Conservation (phyloP, 176 grass and related monocot species). For the Oryza punctata region DNA sequence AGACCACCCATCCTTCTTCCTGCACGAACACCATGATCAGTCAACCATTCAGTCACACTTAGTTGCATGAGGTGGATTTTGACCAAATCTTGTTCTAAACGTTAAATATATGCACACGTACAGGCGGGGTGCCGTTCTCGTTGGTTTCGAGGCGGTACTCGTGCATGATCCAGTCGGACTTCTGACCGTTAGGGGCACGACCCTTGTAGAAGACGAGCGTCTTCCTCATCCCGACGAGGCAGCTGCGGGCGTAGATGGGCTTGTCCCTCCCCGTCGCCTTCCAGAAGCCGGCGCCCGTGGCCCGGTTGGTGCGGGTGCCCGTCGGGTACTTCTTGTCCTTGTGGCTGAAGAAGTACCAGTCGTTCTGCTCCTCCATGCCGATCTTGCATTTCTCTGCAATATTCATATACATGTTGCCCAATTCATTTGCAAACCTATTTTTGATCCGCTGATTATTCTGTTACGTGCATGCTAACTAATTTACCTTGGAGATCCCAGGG, state of each 20-base stretch:
- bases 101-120: not conserved
- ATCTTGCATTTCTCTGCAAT: conserved; percentile 78
- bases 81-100: no score
- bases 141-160: conserved; percentile 93
- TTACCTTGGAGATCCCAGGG: conserved; percentile 97
- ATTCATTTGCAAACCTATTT: not conserved
- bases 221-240: conserved; percentile 89
- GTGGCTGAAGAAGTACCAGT: conserved; percentile 99
- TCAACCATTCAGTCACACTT: not conserved
- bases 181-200: conserved; percentile 88
- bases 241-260: conserved; percentile 79
- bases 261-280: conserved; percentile 98
- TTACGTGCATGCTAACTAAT: not conserved
- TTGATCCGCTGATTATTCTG: no score
- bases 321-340: conserved; percentile 99
- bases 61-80: no score
- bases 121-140: conserved; percentile 62
- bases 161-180: conserved; percentile 99
- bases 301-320: conserved; percentile 85
- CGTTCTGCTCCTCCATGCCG: conserved; percentile 86
- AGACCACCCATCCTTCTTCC: conserved; percentile 99
- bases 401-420: not conserved
- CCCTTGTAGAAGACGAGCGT: conserved; percentile 95
- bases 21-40: conserved; percentile 24
- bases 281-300: conserved; percentile 86